Evolutionary conservation across 345 rosid species (phyloP).

Genomic region (Viola odorata): DNA sequence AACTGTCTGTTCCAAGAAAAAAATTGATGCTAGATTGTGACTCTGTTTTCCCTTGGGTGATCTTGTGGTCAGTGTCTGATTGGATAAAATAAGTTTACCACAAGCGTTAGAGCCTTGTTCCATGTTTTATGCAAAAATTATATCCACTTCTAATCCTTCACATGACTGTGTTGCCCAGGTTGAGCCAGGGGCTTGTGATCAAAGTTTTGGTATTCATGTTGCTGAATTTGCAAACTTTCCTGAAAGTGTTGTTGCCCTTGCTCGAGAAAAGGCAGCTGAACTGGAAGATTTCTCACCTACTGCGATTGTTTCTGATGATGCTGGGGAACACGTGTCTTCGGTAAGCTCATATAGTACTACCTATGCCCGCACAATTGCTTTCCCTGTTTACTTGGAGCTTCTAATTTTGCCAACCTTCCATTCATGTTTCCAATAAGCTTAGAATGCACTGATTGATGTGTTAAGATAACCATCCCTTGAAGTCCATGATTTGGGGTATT

Average conservation of each 20-base stretch:
- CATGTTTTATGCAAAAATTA: neutral
- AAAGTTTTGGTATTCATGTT: conserved; percentile 97
- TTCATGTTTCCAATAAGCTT: too few species aligned
- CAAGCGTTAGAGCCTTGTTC: too few species aligned
- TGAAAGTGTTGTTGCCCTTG: conserved; percentile 81
- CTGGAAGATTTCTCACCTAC: conserved; percentile 86
- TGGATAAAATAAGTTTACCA: neutral
- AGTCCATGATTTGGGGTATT: too few species aligned
- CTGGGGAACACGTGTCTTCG: conserved; percentile 34
- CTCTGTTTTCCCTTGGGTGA: too few species aligned
- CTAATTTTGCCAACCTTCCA: too few species aligned
- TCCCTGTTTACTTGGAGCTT: too few species aligned
- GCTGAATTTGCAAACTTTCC: conserved; percentile 98
- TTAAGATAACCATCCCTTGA: too few species aligned
- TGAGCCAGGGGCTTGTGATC: conserved; percentile 95
- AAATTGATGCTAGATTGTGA: too few species aligned
- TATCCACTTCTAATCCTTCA: conserved; percentile 7
- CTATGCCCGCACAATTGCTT: too few species aligned
- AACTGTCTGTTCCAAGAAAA: too few species aligned
- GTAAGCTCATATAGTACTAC: too few species aligned
- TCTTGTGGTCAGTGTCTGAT: neutral
- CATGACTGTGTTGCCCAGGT: conserved; percentile 40
- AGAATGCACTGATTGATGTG: too few species aligned
- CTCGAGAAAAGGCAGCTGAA: conserved; percentile 93
- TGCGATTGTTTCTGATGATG: conserved; percentile 39